These are phyloP conservation scores for Kodamaea sagamina DNA, from an alignment of 805 yeast genomes.

Conservation along the genomic window DNA sequence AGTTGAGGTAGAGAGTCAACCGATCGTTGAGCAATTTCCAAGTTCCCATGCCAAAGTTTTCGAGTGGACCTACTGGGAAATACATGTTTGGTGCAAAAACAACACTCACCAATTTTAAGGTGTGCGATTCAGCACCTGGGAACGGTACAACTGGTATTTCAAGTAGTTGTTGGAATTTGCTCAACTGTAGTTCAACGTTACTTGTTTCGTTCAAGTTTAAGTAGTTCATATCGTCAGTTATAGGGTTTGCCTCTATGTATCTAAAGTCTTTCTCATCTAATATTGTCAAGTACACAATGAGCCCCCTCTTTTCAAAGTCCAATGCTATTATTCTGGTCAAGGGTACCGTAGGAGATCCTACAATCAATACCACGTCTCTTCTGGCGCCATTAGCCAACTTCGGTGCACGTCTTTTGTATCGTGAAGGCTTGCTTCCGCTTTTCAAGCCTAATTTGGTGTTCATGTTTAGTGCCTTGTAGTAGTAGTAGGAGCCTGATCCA, in stretches of 20 bases:
- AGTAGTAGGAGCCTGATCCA: constrained; percentile 21
- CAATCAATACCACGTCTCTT: constrained; percentile 68
- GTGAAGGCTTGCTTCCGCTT: constrained; percentile 1
- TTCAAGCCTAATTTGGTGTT: neutral
- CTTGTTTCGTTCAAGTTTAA: constrained; percentile 53
- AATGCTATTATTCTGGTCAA: constrained; percentile 66
- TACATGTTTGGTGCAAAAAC: constrained; percentile 69
- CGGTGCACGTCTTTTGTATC: constrained; percentile 55
- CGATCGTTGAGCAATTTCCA: constrained; percentile 55
- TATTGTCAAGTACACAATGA: constrained; percentile 77
- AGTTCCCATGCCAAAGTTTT: constrained; percentile 49
- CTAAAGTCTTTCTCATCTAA: constrained; percentile 58
- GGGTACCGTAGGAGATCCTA: constrained; percentile 79
- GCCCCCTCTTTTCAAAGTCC: constrained; percentile 78
- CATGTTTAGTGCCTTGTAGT: constrained; percentile 8
- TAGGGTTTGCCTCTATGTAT: constrained; percentile 54
- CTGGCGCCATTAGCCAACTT: constrained; percentile 70
- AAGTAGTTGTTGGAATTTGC: constrained; percentile 50
- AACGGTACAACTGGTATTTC: constrained; percentile 59
- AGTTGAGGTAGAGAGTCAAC: constrained; percentile 48
- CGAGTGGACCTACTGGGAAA: constrained; percentile 69
- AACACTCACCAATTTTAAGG: constrained; percentile 61
- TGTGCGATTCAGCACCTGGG: constrained; percentile 57
- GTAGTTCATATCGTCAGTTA: constrained; percentile 69
- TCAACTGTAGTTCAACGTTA: constrained; percentile 49